Evolutionary conservation across 2,329 filamentous ascomycete genomes (phyloP).

Genomic region (Tolypocladium sp.): DNA sequence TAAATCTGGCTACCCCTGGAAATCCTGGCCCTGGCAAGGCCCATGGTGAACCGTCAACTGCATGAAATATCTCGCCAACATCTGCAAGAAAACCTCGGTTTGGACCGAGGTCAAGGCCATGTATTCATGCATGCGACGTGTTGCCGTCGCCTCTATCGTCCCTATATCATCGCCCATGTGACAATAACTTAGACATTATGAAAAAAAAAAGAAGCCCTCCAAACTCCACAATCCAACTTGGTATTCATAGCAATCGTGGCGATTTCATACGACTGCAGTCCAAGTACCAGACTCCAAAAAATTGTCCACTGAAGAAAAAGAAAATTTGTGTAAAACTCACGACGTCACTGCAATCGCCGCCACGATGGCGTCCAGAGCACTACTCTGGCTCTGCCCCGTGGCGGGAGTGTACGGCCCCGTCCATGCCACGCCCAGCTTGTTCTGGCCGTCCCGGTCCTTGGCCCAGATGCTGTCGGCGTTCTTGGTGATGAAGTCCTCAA

Average conservation of each 20-base stretch:
- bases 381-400: slow-evolving; percentile 52
- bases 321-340: background rate
- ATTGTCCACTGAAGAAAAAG: background rate
- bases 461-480: slow-evolving; percentile 61
- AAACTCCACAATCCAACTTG: background rate
- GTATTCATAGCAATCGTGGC: background rate
- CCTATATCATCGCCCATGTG: background rate
- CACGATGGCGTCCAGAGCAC: slow-evolving; percentile 58
- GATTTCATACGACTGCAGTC: background rate
- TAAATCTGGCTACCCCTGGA: background rate
- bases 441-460: slow-evolving; percentile 39
- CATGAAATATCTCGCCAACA: no score
- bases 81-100: no score
- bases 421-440: slow-evolving; percentile 54
- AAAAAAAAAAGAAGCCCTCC: no score
- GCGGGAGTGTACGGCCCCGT: slow-evolving; percentile 45
- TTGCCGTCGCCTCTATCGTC: background rate
- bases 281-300: background rate
- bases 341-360: slow-evolving; percentile 39
- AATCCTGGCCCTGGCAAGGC: no score
- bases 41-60: no score
- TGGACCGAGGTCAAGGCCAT: background rate
- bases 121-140: background rate
- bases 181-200: background rate
- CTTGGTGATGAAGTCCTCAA: slow-evolving; percentile 43